A percentile compares a stretch with the other conserved stretches of the same genome.
Conservation (phyloP, 306 rosid species). For the Dicorynia guianensis region DNA sequence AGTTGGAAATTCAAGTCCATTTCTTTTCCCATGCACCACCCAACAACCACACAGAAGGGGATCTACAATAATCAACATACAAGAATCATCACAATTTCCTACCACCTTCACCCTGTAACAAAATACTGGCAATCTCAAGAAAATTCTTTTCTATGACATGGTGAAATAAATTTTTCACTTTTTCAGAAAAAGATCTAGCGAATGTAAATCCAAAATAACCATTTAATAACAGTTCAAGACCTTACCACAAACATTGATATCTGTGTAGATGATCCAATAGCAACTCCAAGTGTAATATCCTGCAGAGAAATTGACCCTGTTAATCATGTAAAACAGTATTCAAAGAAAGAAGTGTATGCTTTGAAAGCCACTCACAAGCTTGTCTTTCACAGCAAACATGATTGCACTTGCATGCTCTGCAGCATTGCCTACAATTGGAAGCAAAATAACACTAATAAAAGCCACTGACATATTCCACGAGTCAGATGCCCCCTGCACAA, state of each 20-base stretch:
- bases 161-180: conserved; percentile 27
- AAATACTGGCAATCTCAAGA: conserved; percentile 1
- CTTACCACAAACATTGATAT: conserved; percentile 97
- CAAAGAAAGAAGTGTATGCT: conserved; percentile 17
- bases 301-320: conserved; percentile 48
- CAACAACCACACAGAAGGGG: conserved; percentile 94
- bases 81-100: conserved; percentile 27
- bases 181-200: conserved; percentile 4
- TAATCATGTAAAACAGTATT: conserved; percentile 40
- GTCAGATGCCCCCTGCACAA: conserved; percentile 87
- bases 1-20: conserved; percentile 98
- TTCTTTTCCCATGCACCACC: conserved; percentile 90
- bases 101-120: background rate
- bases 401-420: conserved; percentile 87
- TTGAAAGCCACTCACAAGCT: conserved; percentile 78
- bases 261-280: conserved; percentile 92
- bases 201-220: conserved; percentile 11
- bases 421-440: conserved; percentile 83
- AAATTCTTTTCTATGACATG: conserved; percentile 25
- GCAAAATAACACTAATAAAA: conserved; percentile 89
- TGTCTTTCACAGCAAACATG: conserved; percentile 95
- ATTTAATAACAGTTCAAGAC: conserved; percentile 42
- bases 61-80: conserved; percentile 57
- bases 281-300: conserved; percentile 96
- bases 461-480: conserved; percentile 80